Evolutionary conservation across 1,139 yeast species (phyloP), one percentile per base, ranked within the genome.

Genomic region (Blastobotrys raffinosifermentans): DNA sequence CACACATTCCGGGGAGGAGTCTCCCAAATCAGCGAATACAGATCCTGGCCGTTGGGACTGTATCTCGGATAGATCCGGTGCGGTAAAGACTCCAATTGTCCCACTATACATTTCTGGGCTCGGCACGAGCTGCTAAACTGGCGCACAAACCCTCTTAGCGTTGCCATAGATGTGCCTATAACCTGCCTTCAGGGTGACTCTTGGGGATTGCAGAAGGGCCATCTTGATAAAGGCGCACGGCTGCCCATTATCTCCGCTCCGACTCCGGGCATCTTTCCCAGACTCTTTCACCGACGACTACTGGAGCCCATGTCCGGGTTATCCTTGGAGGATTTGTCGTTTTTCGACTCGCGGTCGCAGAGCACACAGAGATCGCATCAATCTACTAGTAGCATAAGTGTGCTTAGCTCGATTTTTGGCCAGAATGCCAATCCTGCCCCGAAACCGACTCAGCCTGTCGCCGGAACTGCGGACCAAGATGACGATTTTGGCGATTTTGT

Each of bases 1-100:
- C 80, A 73, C 7, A 89, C 73, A 56, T 89, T 89, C 44, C 75
- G 72, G 10, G 85, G 73, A 4, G 61, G 61, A 4, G 35, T 32
- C 14, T 49, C 51, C 66, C 66, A 60, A 4, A 42, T 36, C 34
- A 61, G 37, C 2, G 49, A 42, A 10, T 46, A 40, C 19, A 52
- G 37, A 3, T 50, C 38, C 9, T 31, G 29, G 17, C 27, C 19
- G 35, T 37, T 15, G 26, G 43, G 35, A 15, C 34, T n/a, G 32
- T 45, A 47, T 18, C 40, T 45, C 19, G 51, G 49, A 15, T 19
- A 25, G 3, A 36, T 40, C 23, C 43, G 31, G 9, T 31, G 21
- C 16, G 49, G 46, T n/a, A 47, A 37, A 16, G 18, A 14, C 23
- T 29, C 23, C 20, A 33, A 26, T 3, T 37, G 32, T 16, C 25